Conservation (phyloP, 2,329 filamentous ascomycete species). For the Paramyrothecium roridum region DNA sequence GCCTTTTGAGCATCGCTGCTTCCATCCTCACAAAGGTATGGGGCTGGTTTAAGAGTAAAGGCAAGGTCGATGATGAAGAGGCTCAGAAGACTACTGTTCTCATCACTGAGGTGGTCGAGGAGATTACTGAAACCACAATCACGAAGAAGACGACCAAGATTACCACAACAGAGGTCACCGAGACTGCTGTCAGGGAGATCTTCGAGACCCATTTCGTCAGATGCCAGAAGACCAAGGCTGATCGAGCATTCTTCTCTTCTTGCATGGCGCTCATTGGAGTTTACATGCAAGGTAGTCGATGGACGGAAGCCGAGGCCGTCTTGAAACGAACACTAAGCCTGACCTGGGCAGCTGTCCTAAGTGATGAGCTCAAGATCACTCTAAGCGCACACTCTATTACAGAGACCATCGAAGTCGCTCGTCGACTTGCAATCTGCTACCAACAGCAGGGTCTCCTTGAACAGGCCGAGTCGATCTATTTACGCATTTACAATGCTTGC, state of each 20-base stretch:
- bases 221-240: slow-evolving; percentile 28
- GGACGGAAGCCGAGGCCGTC: slow-evolving; percentile 29
- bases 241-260: slow-evolving; percentile 29
- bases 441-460: slow-evolving; percentile 30
- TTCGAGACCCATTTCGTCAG: slow-evolving; percentile 30
- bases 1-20: slow-evolving; percentile 28
- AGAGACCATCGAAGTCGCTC: slow-evolving; percentile 29
- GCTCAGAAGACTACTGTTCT: slow-evolving; percentile 27
- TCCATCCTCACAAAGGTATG: slow-evolving; percentile 33
- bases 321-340: slow-evolving; percentile 32
- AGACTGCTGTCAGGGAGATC: slow-evolving; percentile 29
- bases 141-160: slow-evolving; percentile 29
- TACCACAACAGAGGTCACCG: slow-evolving; percentile 22
- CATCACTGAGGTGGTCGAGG: slow-evolving; percentile 35
- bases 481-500: slow-evolving; percentile 32
- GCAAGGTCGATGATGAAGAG: slow-evolving; percentile 26
- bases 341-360: slow-evolving; percentile 33
- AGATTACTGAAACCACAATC: slow-evolving; percentile 29
- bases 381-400: slow-evolving; percentile 25
- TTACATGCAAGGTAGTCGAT: slow-evolving; percentile 25
- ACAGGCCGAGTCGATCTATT: slow-evolving; percentile 31
- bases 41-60: slow-evolving; percentile 32
- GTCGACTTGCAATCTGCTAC: slow-evolving; percentile 30
- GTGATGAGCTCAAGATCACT: slow-evolving; percentile 21
- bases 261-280: slow-evolving; percentile 29